Conservation (phyloP, 805 yeast genomes). For the Cyberlindnera subsufficiens region DNA sequence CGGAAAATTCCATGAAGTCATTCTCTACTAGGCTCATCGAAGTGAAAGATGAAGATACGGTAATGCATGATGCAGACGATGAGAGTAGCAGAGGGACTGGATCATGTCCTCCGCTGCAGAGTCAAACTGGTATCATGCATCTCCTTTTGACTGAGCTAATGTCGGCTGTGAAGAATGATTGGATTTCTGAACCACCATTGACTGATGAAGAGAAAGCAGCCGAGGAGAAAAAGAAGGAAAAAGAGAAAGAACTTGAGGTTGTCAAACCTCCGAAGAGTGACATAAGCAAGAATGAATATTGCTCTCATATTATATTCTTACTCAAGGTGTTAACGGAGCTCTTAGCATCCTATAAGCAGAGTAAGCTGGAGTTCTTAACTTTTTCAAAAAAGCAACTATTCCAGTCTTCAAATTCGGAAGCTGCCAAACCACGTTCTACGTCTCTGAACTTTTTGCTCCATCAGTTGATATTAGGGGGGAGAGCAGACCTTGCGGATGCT, state of each 20-base stretch:
- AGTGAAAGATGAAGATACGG: conserved; percentile 16
- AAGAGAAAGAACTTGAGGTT: conserved; percentile 23
- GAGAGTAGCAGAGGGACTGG: background rate
- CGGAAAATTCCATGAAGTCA: conserved; percentile 27
- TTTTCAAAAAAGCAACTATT: conserved; percentile 53
- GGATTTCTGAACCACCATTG: conserved; percentile 32
- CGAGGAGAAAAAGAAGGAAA: conserved; percentile 24
- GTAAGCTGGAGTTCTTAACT: conserved; percentile 77
- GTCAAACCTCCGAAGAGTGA: conserved; percentile 24
- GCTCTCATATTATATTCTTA: conserved; percentile 62
- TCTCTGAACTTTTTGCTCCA: conserved; percentile 73
- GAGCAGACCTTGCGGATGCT: conserved; percentile 27
- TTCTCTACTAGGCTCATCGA: conserved; percentile 19
- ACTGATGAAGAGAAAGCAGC: conserved; percentile 24
- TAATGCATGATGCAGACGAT: conserved; percentile 18
- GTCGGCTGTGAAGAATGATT: conserved; percentile 36
- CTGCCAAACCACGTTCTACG: conserved; percentile 65
- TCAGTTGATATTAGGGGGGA: conserved; percentile 55
- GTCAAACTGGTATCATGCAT: conserved; percentile 56
- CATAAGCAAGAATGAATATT: conserved; percentile 46
- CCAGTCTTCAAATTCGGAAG: conserved; percentile 21
- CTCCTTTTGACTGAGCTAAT: conserved; percentile 61
- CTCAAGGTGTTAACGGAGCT: conserved; percentile 66
- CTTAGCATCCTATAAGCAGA: conserved; percentile 69
- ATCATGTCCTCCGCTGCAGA: conserved; percentile 7